These are phyloP conservation scores for Suhomyces bokatorum DNA, from an alignment of 1,139 yeast species.

Conservation along the genomic window DNA sequence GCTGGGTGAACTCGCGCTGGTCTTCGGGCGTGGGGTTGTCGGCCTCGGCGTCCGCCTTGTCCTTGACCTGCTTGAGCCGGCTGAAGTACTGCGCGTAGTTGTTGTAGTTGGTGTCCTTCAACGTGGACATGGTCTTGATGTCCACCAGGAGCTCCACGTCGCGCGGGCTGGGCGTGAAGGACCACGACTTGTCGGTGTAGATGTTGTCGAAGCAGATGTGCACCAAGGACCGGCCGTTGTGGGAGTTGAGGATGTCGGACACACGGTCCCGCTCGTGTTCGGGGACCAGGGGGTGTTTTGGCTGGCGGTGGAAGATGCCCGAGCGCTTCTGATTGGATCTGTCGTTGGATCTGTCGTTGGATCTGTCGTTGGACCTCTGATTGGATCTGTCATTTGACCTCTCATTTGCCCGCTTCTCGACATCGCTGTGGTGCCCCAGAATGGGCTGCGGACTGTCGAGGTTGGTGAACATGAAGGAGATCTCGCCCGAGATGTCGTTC, in stretches of 20 bases:
- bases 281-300: neutral
- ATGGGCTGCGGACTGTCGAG: slow-evolving; percentile 22
- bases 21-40: neutral
- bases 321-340: slow-evolving; percentile 10
- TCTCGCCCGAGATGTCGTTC: slow-evolving; percentile 30
- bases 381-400: too few relatives aligned
- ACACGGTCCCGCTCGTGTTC: slow-evolving; percentile 10
- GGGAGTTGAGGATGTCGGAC: slow-evolving; percentile 22
- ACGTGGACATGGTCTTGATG: slow-evolving; percentile 35
- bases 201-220: slow-evolving; percentile 48
- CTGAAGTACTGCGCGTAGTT: slow-evolving; percentile 38
- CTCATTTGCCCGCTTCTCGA: slow-evolving; percentile 12
- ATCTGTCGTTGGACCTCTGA: too few relatives aligned
- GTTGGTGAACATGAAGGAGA: slow-evolving; percentile 39
- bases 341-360: too few relatives aligned
- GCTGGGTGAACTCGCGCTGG: slow-evolving; percentile 27
- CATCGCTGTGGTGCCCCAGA: slow-evolving; percentile 2
- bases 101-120: slow-evolving; percentile 39
- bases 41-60: slow-evolving; percentile 5
- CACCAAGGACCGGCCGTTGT: slow-evolving; percentile 32
- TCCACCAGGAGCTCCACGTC: slow-evolving; percentile 40
- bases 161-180: slow-evolving; percentile 33
- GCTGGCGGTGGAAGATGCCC: slow-evolving; percentile 15
- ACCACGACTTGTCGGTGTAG: slow-evolving; percentile 46
- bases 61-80: slow-evolving; percentile 14